Evolutionary conservation across 2,329 filamentous ascomycete species (phyloP).

Genomic region (Pezicula radicicola): DNA sequence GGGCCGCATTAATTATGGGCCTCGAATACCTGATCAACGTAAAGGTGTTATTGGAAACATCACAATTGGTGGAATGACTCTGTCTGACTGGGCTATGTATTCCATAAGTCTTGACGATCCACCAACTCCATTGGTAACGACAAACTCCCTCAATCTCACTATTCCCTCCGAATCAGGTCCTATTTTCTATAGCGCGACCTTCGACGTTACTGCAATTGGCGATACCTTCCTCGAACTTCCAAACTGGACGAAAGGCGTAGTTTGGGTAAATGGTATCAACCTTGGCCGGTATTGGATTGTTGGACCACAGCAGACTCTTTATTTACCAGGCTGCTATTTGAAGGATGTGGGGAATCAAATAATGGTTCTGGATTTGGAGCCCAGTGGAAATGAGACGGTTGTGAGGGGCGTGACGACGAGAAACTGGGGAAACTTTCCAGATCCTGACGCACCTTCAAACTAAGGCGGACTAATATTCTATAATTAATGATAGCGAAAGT

Average conservation of each 20-base stretch:
- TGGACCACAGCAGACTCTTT: conserved; percentile 46
- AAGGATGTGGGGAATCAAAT: conserved; percentile 35
- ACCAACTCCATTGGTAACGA: conserved; percentile 12
- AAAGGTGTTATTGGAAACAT: conserved; percentile 45
- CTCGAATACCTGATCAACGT: conserved; percentile 37
- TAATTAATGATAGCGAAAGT: no score
- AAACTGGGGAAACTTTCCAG: conserved; percentile 28
- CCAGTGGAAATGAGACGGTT: conserved; percentile 20
- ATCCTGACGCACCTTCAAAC: conserved; percentile 22
- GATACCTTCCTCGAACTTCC: conserved; percentile 39
- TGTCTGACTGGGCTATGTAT: conserved; percentile 38
- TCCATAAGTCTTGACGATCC: conserved; percentile 30
- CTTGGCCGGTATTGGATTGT: conserved; percentile 44
- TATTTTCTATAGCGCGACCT: conserved; percentile 29
- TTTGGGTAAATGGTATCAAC: conserved; percentile 44
- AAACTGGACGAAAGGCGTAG: conserved; percentile 39
- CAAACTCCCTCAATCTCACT: neutral
- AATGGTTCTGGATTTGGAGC: conserved; percentile 41
- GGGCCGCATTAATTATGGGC: conserved; percentile 45
- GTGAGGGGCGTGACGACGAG: conserved; percentile 18
- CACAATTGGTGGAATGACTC: conserved; percentile 29
- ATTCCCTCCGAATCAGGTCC: conserved; percentile 4
- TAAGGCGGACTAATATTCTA: no score
- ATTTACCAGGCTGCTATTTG: conserved; percentile 38
- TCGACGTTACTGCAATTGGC: conserved; percentile 19